A percentile compares a stretch with the other conserved stretches of the same genome.
These are phyloP conservation scores for Talaromyces islandicus DNA, from an alignment of 2,329 filamentous ascomycete species.

Conservation along the genomic window DNA sequence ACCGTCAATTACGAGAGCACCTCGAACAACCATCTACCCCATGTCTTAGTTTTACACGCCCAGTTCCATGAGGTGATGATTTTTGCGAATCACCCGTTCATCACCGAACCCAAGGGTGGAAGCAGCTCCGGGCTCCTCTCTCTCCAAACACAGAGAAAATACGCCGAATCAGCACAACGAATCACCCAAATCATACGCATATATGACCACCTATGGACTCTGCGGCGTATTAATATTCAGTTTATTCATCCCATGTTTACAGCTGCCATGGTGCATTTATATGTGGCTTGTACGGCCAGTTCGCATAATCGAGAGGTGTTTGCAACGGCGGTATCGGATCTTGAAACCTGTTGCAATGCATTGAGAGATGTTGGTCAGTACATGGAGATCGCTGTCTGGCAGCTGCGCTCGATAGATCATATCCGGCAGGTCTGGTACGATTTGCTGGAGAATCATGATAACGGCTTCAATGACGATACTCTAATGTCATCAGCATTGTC, in stretches of 20 bases:
- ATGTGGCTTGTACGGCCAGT: slow-evolving; percentile 12
- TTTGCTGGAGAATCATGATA: slow-evolving; percentile 5
- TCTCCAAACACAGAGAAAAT: slow-evolving; percentile 7
- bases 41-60: slow-evolving; percentile 14
- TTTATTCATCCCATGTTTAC: slow-evolving; percentile 15
- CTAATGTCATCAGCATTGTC: neutral
- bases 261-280: slow-evolving; percentile 13
- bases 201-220: slow-evolving; percentile 12
- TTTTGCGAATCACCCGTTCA: slow-evolving; percentile 16
- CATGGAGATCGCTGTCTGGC: slow-evolving; percentile 9
- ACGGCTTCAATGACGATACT: neutral
- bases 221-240: slow-evolving; percentile 15
- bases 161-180: slow-evolving; percentile 7
- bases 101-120: slow-evolving; percentile 6
- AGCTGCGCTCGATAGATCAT: slow-evolving; percentile 9
- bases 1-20: slow-evolving; percentile 1
- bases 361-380: slow-evolving; percentile 11
- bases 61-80: slow-evolving; percentile 15
- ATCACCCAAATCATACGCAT: slow-evolving; percentile 10
- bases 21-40: slow-evolving; percentile 12
- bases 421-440: slow-evolving; percentile 11
- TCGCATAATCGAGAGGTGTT: slow-evolving; percentile 3
- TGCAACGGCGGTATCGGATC: slow-evolving; percentile 8
- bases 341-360: slow-evolving; percentile 13
- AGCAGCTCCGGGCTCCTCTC: neutral